Percentiles rank a stretch among this genome's conserved stretches.
phyloP scores from a whole-genome alignment of 805 yeast genomes.

The Priceomyces medius region DNA sequence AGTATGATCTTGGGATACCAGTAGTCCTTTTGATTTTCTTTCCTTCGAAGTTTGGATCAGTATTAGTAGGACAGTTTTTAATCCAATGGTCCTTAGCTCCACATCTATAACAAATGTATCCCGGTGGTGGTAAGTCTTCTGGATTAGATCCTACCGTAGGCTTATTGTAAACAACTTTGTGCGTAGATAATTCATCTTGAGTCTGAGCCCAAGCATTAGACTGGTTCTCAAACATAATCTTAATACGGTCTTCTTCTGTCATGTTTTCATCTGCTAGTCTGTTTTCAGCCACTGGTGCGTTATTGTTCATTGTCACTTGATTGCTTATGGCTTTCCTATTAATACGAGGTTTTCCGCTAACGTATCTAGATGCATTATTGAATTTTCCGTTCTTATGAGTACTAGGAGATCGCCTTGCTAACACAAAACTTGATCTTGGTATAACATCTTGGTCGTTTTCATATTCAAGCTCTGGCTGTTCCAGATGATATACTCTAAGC shows the following conservation, averaged over 20 bases:
- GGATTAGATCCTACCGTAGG: conserved; percentile 33
- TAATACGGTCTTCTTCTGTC: conserved; percentile 84
- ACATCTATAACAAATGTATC: conserved; percentile 94
- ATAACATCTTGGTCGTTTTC: conserved; percentile 88
- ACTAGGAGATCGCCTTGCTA: conserved; percentile 80
- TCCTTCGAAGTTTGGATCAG: conserved; percentile 92
- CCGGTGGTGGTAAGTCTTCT: conserved; percentile 90
- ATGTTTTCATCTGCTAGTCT: conserved; percentile 41
- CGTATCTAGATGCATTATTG: conserved; percentile 63
- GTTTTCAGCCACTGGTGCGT: conserved; percentile 13
- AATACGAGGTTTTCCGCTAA: conserved; percentile 65
- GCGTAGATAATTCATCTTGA: conserved; percentile 85
- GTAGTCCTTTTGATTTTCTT: conserved; percentile 88
- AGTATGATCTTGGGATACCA: conserved; percentile 93
- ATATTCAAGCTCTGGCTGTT: conserved; percentile 63
- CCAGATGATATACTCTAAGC: conserved; percentile 59
- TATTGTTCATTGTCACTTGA: conserved; percentile 20
- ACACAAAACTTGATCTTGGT: conserved; percentile 81
- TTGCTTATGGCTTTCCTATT: conserved; percentile 41
- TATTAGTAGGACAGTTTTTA: conserved; percentile 90
- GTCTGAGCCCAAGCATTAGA: conserved; percentile 94
- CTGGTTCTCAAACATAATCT: conserved; percentile 89
- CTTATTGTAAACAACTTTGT: conserved; percentile 68
- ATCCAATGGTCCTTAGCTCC: conserved; percentile 95
- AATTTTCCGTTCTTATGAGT: conserved; percentile 42